These are phyloP conservation scores for Cronartium ribicola DNA, from an alignment of 1,284 basidiomycete species.

Conservation along the genomic window DNA sequence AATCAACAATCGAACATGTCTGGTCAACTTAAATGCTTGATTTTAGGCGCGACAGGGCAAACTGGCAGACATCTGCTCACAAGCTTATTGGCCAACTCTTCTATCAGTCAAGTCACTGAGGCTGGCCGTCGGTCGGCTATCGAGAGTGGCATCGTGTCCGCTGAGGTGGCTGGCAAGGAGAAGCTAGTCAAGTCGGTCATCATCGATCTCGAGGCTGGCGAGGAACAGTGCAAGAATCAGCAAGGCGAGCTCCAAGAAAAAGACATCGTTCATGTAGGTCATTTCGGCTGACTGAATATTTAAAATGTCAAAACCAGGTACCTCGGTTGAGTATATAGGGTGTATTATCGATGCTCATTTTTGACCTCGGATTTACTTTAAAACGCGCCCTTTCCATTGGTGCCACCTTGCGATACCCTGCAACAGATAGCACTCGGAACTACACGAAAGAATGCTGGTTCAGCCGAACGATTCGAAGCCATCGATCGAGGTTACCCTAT, in stretches of 20 bases:
- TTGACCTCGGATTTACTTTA: not conserved
- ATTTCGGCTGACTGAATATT: not conserved
- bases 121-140: slow-evolving; percentile 13
- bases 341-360: not conserved
- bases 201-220: not conserved
- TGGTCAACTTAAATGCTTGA: not conserved
- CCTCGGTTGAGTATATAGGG: not conserved
- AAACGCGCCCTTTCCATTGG: not conserved
- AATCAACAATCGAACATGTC: not conserved
- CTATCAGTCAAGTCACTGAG: slow-evolving; percentile 34
- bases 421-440: slow-evolving; percentile 8
- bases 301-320: too few relatives aligned
- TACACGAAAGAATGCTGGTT: slow-evolving; percentile 56
- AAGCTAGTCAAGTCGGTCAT: not conserved
- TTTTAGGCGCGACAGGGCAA: slow-evolving; percentile 46
- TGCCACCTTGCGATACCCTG: not conserved
- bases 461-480: slow-evolving; percentile 63
- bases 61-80: slow-evolving; percentile 46
- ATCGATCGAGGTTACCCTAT: slow-evolving; percentile 74
- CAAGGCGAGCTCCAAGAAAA: not conserved
- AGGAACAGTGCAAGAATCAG: not conserved
- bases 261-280: slow-evolving; percentile 4
- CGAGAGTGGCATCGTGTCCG: not conserved
- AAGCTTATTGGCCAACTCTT: slow-evolving; percentile 38
- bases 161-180: not conserved